These are phyloP conservation scores for Madurella fahalii DNA, from an alignment of 2,329 filamentous ascomycete species.

Conservation along the genomic window DNA sequence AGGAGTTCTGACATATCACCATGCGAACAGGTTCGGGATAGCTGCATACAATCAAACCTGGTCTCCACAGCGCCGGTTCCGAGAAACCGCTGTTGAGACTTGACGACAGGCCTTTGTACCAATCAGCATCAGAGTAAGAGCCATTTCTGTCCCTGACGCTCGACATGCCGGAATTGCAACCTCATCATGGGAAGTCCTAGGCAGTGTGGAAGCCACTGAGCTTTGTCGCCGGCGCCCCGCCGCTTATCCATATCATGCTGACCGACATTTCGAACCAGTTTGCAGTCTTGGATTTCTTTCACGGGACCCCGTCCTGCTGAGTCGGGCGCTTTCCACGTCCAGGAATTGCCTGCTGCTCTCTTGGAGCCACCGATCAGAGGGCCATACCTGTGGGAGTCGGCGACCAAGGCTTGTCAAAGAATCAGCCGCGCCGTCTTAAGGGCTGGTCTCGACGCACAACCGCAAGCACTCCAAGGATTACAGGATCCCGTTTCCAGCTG, in stretches of 20 bases:
- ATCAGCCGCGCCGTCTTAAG: not conserved
- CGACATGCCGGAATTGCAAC: not conserved
- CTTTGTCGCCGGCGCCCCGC: not conserved
- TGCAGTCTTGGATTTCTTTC: constrained; percentile 5
- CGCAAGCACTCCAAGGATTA: too few relatives aligned
- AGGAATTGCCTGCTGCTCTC: too few relatives aligned
- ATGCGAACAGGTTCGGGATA: constrained; percentile 46
- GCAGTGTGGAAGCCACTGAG: not conserved
- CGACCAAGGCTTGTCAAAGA: not conserved
- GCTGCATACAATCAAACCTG: constrained; percentile 39
- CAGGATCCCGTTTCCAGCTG: too few relatives aligned
- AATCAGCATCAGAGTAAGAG: constrained; percentile 17
- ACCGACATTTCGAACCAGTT: constrained; percentile 5
- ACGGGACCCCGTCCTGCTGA: not conserved
- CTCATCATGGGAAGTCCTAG: not conserved
- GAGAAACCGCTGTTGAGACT: constrained; percentile 18
- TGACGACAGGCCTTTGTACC: constrained; percentile 13
- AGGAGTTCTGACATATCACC: constrained; percentile 32
- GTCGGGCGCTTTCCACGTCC: not conserved
- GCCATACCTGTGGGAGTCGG: too few relatives aligned
- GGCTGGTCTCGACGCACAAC: too few relatives aligned
- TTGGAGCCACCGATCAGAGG: too few relatives aligned
- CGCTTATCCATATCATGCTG: constrained; percentile 1
- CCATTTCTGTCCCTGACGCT: constrained; percentile 6
- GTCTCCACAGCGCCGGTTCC: constrained; percentile 28